phyloP scores from a whole-genome alignment of 345 rosid species.

The Reutealis trisperma region DNA sequence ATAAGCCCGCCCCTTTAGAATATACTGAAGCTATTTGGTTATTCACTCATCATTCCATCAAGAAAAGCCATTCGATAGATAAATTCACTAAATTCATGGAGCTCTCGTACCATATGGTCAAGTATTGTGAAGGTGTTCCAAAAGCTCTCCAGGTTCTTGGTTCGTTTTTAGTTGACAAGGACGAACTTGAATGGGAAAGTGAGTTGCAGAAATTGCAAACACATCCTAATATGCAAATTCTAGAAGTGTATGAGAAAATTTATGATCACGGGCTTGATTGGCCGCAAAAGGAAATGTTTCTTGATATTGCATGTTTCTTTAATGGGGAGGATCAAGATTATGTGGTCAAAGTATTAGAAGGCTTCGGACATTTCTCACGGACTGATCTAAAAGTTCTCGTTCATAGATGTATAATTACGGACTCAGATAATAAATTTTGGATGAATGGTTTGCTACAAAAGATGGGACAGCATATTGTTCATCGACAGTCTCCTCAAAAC shows the following conservation, averaged over 20 bases:
- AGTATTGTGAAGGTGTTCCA: constrained; percentile 5
- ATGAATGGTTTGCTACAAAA: constrained; percentile 18
- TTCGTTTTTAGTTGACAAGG: not conserved
- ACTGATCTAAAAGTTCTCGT: constrained; percentile 1
- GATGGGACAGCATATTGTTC: constrained; percentile 13
- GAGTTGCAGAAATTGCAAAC: not conserved
- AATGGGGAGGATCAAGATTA: not conserved
- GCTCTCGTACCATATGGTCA: not conserved
- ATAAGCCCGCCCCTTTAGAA: not conserved
- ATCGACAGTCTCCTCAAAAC: not conserved
- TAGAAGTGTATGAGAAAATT: not conserved
- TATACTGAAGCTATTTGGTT: not conserved
- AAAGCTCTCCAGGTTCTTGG: constrained; percentile 16
- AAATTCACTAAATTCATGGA: not conserved
- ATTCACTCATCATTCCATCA: constrained; percentile 5
- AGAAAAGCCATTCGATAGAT: not conserved
- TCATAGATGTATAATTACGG: not conserved
- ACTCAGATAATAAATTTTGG: not conserved
- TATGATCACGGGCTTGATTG: constrained; percentile 7
- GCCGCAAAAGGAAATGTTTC: constrained; percentile 8
- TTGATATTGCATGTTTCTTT: constrained; percentile 26
- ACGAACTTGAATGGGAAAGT: constrained; percentile 9
- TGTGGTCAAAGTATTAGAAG: not conserved
- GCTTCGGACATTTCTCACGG: not conserved
- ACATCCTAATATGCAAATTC: not conserved